phyloP scores from a whole-genome alignment of 208 protist genomes.

The Trypanosoma avium region DNA sequence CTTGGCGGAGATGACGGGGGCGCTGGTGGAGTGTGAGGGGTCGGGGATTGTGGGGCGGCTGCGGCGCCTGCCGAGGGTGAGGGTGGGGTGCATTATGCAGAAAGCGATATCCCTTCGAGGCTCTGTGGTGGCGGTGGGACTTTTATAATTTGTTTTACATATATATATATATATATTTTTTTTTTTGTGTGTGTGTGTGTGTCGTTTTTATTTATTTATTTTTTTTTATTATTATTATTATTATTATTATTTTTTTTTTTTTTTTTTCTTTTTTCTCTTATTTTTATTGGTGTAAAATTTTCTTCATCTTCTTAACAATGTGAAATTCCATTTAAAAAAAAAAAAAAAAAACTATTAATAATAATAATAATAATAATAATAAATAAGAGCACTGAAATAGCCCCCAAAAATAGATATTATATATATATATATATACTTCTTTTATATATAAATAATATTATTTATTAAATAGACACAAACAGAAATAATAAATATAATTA shows the following conservation, averaged over 20 bases:
- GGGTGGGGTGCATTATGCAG: constrained; percentile 60
- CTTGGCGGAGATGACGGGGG: constrained; percentile 74
- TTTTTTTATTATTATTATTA: constrained; percentile 9
- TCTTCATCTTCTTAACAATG: too few species aligned
- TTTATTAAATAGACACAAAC: too few species aligned
- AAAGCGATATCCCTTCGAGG: constrained; percentile 75
- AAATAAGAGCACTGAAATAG: too few species aligned
- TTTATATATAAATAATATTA: too few species aligned
- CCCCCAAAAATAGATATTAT: too few species aligned
- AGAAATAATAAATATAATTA: too few species aligned
- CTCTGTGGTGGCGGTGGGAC: constrained; percentile 39
- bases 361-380: too few species aligned
- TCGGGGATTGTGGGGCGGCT: constrained; percentile 69
- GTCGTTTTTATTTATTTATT: constrained; percentile 14
- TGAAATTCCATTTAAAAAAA: too few species aligned
- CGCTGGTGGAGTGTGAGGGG: constrained; percentile 78
- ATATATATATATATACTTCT: too few species aligned
- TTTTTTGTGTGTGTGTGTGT: constrained; percentile 13
- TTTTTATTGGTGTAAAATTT: background rate
- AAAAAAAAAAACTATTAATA: too few species aligned
- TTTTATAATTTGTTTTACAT: constrained; percentile 24
- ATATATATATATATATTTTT: constrained; percentile 5
- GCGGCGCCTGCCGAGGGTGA: constrained; percentile 70
- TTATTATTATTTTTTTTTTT: constrained; percentile 1
- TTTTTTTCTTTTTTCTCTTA: background rate